A percentile compares a stretch with the other conserved stretches of the same genome.
These are phyloP conservation scores for Tetrahymena malaccensis DNA, from an alignment of 73 alveolate genomes.

Conservation along the genomic window DNA sequence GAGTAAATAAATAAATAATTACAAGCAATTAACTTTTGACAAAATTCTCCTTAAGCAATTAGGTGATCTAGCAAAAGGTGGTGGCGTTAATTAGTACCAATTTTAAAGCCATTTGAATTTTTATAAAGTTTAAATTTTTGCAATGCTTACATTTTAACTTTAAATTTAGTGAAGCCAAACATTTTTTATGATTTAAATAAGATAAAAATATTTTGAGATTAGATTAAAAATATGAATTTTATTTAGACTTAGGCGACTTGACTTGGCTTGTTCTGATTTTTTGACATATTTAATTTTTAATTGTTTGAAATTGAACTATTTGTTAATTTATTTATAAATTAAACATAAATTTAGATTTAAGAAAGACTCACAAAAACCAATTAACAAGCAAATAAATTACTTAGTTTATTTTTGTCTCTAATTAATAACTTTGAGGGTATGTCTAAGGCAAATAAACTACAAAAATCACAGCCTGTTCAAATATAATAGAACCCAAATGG, in stretches of 20 bases:
- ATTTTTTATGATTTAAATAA: neutral
- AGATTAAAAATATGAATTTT: no score
- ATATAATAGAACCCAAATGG: neutral
- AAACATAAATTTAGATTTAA: neutral
- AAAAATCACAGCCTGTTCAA: neutral
- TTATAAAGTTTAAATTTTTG: no score
- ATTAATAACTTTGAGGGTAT: neutral
- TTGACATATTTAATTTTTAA: neutral
- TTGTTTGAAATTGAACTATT: no score
- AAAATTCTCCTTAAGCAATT: neutral
- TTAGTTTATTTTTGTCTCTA: neutral
- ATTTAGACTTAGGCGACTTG: neutral
- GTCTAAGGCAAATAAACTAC: neutral
- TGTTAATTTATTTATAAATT: no score
- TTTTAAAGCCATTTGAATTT: neutral
- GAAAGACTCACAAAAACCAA: neutral
- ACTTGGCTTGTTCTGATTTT: neutral
- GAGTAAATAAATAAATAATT: no score
- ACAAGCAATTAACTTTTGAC: no score
- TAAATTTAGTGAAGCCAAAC: no score
- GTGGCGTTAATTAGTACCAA: neutral
- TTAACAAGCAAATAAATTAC: no score
- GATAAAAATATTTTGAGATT: no score
- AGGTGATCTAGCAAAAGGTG: no score
- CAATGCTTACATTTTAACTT: neutral